Evolutionary conservation across 1,139 yeast genomes (phyloP).

Genomic region (Yamadazyma sp.): DNA sequence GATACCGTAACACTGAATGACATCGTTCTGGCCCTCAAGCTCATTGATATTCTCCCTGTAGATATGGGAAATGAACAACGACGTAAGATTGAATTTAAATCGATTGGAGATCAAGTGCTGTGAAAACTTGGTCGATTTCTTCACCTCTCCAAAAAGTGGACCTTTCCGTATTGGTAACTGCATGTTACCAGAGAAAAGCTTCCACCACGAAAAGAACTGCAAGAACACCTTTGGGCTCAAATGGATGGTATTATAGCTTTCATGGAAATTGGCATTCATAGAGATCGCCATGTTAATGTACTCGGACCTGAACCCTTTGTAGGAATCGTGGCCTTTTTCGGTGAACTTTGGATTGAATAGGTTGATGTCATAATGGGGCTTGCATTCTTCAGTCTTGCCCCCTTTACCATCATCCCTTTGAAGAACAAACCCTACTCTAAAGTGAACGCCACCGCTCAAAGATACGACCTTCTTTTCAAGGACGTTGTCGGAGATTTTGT

Average conservation of each 20-base stretch:
- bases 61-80: conserved; percentile 42
- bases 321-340: conserved; percentile 39
- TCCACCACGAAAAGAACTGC: conserved; percentile 49
- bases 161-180: conserved; percentile 44
- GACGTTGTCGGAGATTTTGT: conserved; percentile 4
- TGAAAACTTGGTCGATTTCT: conserved; percentile 39
- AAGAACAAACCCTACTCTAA: conserved; percentile 59
- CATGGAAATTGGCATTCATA: conserved; percentile 50
- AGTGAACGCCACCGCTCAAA: conserved; percentile 60
- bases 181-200: conserved; percentile 43
- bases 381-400: conserved; percentile 51
- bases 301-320: conserved; percentile 40
- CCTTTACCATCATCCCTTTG: conserved; percentile 43
- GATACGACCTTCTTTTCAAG: conserved; percentile 55
- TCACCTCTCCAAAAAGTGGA: conserved; percentile 37
- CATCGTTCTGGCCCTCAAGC: conserved; percentile 8
- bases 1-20: conserved; percentile 39
- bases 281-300: conserved; percentile 48
- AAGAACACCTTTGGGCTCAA: conserved; percentile 39
- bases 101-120: conserved; percentile 43
- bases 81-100: conserved; percentile 38
- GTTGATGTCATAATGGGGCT: conserved; percentile 70
- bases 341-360: conserved; percentile 66
- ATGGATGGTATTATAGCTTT: conserved; percentile 44
- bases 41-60: conserved; percentile 28